These are phyloP conservation scores for Hypoxylon sp. DNA, from an alignment of 2,329 filamentous ascomycete species.

Conservation along the genomic window DNA sequence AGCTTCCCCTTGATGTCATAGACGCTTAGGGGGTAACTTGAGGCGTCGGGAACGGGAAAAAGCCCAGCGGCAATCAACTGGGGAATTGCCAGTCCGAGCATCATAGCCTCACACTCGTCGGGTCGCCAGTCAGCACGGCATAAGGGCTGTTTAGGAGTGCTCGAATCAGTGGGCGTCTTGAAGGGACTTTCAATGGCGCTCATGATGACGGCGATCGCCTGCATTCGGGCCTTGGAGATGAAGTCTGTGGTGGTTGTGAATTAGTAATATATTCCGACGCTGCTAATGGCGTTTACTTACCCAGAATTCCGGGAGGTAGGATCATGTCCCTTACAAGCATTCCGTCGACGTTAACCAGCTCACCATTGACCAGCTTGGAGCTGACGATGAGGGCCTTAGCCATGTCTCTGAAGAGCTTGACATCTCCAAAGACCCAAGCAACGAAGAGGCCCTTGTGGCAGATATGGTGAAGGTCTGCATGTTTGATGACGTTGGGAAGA, in stretches of 20 bases:
- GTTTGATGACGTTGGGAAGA: conserved; percentile 16
- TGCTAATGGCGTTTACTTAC: conserved; percentile 29
- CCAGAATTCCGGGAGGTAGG: conserved; percentile 41
- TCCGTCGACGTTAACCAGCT: conserved; percentile 42
- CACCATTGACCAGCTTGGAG: conserved; percentile 35
- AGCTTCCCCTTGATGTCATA: conserved; percentile 33
- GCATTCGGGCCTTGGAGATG: neutral
- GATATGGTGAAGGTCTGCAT: conserved; percentile 20
- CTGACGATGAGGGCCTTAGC: conserved; percentile 43
- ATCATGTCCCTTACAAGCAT: conserved; percentile 40
- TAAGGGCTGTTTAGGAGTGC: conserved; percentile 24
- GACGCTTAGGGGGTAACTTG: conserved; percentile 41
- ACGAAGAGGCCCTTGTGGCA: conserved; percentile 44
- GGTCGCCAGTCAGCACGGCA: conserved; percentile 40
- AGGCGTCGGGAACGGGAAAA: conserved; percentile 42
- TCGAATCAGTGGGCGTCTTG: conserved; percentile 2
- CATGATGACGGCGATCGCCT: neutral
- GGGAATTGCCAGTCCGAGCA: conserved; percentile 45
- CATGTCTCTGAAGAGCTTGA: conserved; percentile 44
- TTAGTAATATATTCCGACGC: neutral
- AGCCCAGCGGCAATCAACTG: conserved; percentile 35
- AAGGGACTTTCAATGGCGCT: neutral
- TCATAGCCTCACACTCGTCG: conserved; percentile 45
- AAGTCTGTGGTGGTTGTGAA: neutral
- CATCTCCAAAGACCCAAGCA: conserved; percentile 46